These are phyloP conservation scores for Pythium rishiriense DNA, from an alignment of 352 stramenopile genomes.

Conservation along the genomic window DNA sequence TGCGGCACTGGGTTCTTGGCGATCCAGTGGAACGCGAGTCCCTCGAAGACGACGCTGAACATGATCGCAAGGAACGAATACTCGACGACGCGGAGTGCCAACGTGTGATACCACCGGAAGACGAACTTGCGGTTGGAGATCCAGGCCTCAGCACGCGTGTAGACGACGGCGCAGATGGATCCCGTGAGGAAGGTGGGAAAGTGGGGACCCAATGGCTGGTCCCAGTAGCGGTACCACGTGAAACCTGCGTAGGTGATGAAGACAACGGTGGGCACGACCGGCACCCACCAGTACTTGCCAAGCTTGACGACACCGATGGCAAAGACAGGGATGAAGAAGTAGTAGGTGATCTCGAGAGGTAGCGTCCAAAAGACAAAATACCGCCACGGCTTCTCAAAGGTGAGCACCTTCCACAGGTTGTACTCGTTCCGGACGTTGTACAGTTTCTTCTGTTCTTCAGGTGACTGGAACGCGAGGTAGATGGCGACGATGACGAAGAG, in stretches of 20 bases:
- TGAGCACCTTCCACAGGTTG: slow-evolving; percentile 39
- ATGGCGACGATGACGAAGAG: slow-evolving; percentile 41
- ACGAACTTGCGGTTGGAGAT: slow-evolving; percentile 35
- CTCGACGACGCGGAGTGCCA: slow-evolving; percentile 29
- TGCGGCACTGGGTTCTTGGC: slow-evolving; percentile 20
- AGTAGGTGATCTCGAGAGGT: slow-evolving; percentile 46
- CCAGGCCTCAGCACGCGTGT: slow-evolving; percentile 29
- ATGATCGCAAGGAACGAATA: slow-evolving; percentile 25
- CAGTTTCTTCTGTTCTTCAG: too few species aligned
- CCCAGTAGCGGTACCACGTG: too few species aligned
- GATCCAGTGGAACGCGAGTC: slow-evolving; percentile 46
- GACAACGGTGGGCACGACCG: too few species aligned
- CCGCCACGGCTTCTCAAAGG: slow-evolving; percentile 33
- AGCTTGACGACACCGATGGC: slow-evolving; percentile 22
- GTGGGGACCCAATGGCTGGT: slow-evolving; percentile 15
- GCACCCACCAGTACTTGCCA: slow-evolving; percentile 31
- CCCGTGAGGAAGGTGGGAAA: slow-evolving; percentile 44
- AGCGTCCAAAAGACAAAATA: slow-evolving; percentile 58
- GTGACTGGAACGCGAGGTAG: slow-evolving; percentile 26
- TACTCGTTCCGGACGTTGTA: slow-evolving; percentile 22
- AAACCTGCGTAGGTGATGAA: too few species aligned
- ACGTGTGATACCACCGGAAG: slow-evolving; percentile 25
- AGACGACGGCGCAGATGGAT: slow-evolving; percentile 43
- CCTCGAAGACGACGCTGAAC: slow-evolving; percentile 37
- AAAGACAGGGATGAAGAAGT: slow-evolving; percentile 42